phyloP scores from a whole-genome alignment of 306 rosid genomes.

The Castanospermum australe region DNA sequence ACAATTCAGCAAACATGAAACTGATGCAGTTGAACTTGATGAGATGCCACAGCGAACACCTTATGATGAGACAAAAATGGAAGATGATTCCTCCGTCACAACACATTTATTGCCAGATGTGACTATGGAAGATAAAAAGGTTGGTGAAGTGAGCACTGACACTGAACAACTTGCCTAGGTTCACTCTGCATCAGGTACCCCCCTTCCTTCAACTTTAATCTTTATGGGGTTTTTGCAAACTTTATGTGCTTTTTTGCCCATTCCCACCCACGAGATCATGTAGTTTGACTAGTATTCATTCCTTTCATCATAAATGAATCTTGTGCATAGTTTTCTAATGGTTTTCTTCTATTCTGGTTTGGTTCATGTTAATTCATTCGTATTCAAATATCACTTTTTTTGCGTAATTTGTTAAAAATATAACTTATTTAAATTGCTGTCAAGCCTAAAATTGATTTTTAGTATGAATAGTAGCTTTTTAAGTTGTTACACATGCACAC shows the following conservation, averaged over 20 bases:
- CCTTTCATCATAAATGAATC: background rate
- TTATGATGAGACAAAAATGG: slow-evolving; percentile 11
- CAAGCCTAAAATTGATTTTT: no score
- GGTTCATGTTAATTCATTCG: no score
- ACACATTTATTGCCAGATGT: slow-evolving; percentile 22
- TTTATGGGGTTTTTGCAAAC: slow-evolving; percentile 5
- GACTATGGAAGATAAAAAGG: slow-evolving; percentile 42
- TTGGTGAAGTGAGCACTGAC: slow-evolving; percentile 31
- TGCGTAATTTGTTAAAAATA: no score
- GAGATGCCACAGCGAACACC: slow-evolving; percentile 35
- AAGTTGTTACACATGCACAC: background rate
- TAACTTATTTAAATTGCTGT: no score
- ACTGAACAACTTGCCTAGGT: slow-evolving; percentile 21
- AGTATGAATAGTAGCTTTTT: no score
- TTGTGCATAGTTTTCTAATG: background rate
- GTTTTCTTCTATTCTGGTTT: background rate
- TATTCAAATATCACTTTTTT: no score
- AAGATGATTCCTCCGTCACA: slow-evolving; percentile 33
- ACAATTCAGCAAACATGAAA: slow-evolving; percentile 26
- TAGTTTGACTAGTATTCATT: background rate
- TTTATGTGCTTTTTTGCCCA: background rate
- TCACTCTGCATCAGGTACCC: slow-evolving; percentile 51
- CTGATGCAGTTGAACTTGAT: slow-evolving; percentile 28
- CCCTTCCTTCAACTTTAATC: background rate
- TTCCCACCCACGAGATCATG: no score